Percentiles rank a stretch among this genome's conserved stretches.
These are phyloP conservation scores for Hanseniaspora occidentalis DNA, from an alignment of 805 yeast species.

Conservation along the genomic window DNA sequence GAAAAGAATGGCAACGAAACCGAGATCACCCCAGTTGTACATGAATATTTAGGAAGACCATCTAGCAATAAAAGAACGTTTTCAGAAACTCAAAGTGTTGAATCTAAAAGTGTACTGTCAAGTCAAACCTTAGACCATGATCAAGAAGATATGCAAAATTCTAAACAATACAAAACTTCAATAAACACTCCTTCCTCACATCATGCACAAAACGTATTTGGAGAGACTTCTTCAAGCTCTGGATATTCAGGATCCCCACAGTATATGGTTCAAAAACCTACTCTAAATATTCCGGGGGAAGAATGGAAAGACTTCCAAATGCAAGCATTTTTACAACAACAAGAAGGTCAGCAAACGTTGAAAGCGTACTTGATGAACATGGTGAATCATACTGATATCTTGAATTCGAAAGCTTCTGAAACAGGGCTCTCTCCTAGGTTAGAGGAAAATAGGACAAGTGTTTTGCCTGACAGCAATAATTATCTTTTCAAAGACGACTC, in stretches of 20 bases:
- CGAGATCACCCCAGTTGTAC: not conserved
- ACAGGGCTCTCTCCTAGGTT: slow-evolving; percentile 2
- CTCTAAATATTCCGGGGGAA: slow-evolving; percentile 15
- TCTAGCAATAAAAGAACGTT: not conserved
- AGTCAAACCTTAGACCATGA: too few relatives aligned
- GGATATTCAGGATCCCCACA: slow-evolving; percentile 4
- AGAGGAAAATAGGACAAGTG: slow-evolving; percentile 1
- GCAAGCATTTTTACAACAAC: slow-evolving; percentile 23
- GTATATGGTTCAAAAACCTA: slow-evolving; percentile 22
- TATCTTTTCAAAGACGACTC: not conserved
- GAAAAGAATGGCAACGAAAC: not conserved
- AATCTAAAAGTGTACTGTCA: too few relatives aligned
- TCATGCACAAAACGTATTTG: not conserved
- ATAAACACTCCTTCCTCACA: not conserved
- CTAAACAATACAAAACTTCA: too few relatives aligned
- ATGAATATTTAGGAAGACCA: not conserved
- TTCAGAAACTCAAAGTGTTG: too few relatives aligned
- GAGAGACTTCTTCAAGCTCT: slow-evolving; percentile 1
- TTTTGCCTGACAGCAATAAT: slow-evolving; percentile 2
- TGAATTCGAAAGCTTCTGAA: slow-evolving; percentile 3
- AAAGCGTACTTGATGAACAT: slow-evolving; percentile 22
- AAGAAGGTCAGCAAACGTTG: slow-evolving; percentile 23
- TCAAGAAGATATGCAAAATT: too few relatives aligned
- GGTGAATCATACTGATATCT: slow-evolving; percentile 1
- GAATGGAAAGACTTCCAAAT: slow-evolving; percentile 24